These are phyloP conservation scores for Macrophomina phaseolina DNA, from an alignment of 2,329 filamentous ascomycete genomes.

Conservation along the genomic window DNA sequence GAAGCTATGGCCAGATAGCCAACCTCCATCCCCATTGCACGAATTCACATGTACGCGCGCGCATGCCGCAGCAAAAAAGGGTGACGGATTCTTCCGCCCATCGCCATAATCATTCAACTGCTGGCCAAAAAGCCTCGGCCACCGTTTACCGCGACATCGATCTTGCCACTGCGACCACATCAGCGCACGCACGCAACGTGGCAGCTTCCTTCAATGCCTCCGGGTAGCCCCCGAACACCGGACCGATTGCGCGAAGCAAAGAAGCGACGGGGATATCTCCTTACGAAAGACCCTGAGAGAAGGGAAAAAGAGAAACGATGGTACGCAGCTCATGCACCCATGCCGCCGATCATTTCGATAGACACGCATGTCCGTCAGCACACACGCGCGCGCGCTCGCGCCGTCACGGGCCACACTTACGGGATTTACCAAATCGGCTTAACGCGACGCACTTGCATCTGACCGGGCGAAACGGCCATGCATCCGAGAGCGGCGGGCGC, in stretches of 20 bases:
- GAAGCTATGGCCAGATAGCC: neutral
- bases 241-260: neutral
- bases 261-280: neutral
- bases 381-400: too few species aligned
- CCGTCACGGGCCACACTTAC: neutral
- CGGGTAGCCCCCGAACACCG: neutral
- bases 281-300: neutral
- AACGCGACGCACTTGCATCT: neutral
- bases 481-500: too few species aligned
- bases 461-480: too few species aligned
- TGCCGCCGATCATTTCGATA: constrained; percentile 11
- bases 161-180: neutral
- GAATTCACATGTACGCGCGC: neutral
- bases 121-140: neutral
- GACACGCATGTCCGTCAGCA: neutral
- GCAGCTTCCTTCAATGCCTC: neutral
- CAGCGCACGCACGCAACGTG: neutral
- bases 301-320: neutral
- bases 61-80: neutral
- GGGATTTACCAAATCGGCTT: neutral
- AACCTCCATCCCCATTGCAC: neutral
- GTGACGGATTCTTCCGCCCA: constrained; percentile 2
- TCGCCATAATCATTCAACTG: constrained; percentile 3
- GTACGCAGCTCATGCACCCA: neutral
- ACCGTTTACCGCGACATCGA: neutral